A percentile compares a stretch with the other conserved stretches of the same genome.
Conservation (phyloP, 441 rosid genomes). For the Melastoma candidum region DNA sequence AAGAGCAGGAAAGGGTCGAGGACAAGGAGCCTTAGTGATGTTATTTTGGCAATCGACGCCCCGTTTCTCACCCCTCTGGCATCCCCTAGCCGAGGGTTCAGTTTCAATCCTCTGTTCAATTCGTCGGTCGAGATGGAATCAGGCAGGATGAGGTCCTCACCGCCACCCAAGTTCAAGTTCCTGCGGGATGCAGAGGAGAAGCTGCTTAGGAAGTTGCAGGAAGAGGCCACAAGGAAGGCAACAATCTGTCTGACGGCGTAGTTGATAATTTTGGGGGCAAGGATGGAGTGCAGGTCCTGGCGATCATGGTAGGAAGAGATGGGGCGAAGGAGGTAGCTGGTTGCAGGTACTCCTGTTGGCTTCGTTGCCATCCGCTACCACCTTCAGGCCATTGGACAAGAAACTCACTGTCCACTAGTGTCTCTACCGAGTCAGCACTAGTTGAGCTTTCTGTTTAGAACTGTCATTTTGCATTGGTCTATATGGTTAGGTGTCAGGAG, state of each 20-base stretch:
- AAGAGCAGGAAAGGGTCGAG: constrained; percentile 57
- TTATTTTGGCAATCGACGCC: constrained; percentile 30
- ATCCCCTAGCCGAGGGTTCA: constrained; percentile 66
- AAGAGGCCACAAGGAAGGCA: constrained; percentile 41
- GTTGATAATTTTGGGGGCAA: constrained; percentile 7
- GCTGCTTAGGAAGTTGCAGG: constrained; percentile 38
- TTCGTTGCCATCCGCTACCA: constrained; percentile 37
- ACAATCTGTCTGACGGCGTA: constrained; percentile 2
- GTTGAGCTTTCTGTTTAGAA: too few relatives aligned
- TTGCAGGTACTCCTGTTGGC: constrained; percentile 63
- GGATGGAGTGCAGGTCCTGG: constrained; percentile 46
- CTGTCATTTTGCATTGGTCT: too few relatives aligned
- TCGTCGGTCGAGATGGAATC: constrained; percentile 44
- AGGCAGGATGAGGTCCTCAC: constrained; percentile 45
- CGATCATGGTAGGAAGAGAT: constrained; percentile 39
- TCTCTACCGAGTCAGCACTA: too few relatives aligned
- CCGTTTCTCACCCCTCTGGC: constrained; percentile 55
- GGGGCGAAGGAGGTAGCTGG: constrained; percentile 29
- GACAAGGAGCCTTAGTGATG: constrained; percentile 65
- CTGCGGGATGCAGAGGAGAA: constrained; percentile 90
- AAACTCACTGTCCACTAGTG: constrained; percentile 15
- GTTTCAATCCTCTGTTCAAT: constrained; percentile 62
- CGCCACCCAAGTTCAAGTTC: constrained; percentile 92
- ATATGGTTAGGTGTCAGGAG: too few relatives aligned
- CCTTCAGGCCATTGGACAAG: constrained; percentile 37